These are phyloP conservation scores for Trametes coccinea DNA, from an alignment of 768 basidiomycete genomes.

Conservation along the genomic window DNA sequence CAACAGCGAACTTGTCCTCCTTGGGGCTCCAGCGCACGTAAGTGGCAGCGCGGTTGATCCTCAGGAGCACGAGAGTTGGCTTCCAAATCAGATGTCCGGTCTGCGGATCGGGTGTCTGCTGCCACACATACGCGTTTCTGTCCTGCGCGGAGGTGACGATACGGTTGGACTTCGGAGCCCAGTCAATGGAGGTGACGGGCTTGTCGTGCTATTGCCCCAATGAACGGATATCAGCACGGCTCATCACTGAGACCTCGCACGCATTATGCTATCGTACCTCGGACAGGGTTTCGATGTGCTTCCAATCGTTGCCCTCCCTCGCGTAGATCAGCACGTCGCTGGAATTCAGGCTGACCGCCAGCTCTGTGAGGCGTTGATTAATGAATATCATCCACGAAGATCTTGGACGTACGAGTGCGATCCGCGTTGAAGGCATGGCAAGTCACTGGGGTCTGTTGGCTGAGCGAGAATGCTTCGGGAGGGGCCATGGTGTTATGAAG, in stretches of 20 bases:
- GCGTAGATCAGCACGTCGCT: conserved; percentile 85
- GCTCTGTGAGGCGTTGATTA: conserved; percentile 51
- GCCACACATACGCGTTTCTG: conserved; percentile 98
- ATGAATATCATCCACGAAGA: neutral
- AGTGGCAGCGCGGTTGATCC: conserved; percentile 96
- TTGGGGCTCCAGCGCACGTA: conserved; percentile 95
- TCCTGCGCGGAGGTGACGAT: conserved; percentile 99
- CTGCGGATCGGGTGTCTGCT: conserved; percentile 69
- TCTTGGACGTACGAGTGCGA: conserved; percentile 65
- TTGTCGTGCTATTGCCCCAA: conserved; percentile 82
- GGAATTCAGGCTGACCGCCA: conserved; percentile 88
- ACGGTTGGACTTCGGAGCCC: conserved; percentile 95
- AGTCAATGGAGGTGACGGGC: conserved; percentile 95
- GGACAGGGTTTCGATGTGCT: conserved; percentile 70
- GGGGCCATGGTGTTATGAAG: conserved; percentile 49
- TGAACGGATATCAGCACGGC: neutral
- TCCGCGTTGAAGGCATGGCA: conserved; percentile 91
- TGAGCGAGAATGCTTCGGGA: conserved; percentile 75
- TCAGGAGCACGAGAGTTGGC: conserved; percentile 92
- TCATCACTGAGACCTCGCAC: neutral
- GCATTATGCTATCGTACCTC: conserved; percentile 56
- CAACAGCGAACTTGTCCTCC: conserved; percentile 98
- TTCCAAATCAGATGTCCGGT: conserved; percentile 83
- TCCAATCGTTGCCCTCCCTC: conserved; percentile 68
- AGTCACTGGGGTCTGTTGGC: conserved; percentile 84